Conservation (phyloP, 805 yeast species). For the Hanseniaspora thailandica region DNA sequence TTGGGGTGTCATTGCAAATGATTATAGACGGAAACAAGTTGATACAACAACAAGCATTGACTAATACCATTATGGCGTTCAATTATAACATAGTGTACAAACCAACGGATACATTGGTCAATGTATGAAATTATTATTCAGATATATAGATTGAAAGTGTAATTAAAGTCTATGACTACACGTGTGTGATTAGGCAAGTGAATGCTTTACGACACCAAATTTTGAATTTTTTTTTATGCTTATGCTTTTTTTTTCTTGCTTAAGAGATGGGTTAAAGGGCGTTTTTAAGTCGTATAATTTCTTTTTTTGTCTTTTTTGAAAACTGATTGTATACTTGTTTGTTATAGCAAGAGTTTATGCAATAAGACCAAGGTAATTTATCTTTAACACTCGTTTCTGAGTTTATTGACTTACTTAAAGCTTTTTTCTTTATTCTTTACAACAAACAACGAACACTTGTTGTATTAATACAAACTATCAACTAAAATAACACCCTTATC, state of each 20-base stretch:
- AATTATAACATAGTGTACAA: conserved; percentile 55
- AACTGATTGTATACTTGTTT: no score
- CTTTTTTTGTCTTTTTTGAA: neutral
- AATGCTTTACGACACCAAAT: no score
- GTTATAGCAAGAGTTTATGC: neutral
- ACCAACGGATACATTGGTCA: conserved; percentile 42
- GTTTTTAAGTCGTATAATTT: neutral
- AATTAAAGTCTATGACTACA: neutral
- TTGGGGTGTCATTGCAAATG: conserved; percentile 50
- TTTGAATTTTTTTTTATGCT: neutral
- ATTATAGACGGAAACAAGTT: conserved; percentile 42
- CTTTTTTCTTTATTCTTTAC: neutral
- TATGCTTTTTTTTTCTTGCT: neutral
- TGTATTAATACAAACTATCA: neutral
- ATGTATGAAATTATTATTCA: neutral
- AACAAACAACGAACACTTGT: neutral
- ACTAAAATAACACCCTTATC: neutral
- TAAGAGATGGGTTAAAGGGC: neutral
- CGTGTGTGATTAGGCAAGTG: no score
- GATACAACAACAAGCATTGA: conserved; percentile 28
- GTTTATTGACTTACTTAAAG: neutral
- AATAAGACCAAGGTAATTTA: neutral
- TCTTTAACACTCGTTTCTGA: neutral
- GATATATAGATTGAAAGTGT: neutral
- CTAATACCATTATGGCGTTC: conserved; percentile 40